Evolutionary conservation across 2,329 filamentous ascomycete species (phyloP), one percentile per base, ranked within the genome.

Genomic region (Hypoxylon sp.): DNA sequence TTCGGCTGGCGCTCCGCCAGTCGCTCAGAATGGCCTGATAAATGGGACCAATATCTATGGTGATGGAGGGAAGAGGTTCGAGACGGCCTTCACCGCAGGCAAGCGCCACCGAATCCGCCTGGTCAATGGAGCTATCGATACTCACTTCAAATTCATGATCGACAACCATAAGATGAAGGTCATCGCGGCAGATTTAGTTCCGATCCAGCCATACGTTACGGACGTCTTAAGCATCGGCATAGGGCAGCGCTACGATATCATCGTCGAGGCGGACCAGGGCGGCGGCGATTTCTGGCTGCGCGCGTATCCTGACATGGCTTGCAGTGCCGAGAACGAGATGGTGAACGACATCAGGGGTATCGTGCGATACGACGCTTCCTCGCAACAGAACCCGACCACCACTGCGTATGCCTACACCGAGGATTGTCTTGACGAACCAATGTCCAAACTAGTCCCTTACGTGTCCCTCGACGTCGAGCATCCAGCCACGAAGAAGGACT

Each of bases 91-190:
- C 51, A 72, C 72, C 0, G 65, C 75, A 1, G 81, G 81, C 2
- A 81, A 77, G 5, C 78, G 75, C 0, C 80, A 85, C 65, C 78
- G 78, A 18, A 68, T 86, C 28, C 76, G 83, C 1, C 74, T 86
- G 4, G 76, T 85, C 61, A 85, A 85, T 65, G 76, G 73, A 2
- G 78, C 78, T 18, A 72, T 79, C 20, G 80, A 81, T 28, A 78
- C 73, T 0, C 76, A 77, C 55, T 78, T 79, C 71, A 77, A 80
- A 51, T 85, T 86, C 70, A 79, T 77, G 48, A 84, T 86, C 60
- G 84, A 86, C 70, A 80, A 82, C 36, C 87, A 89, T 73, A 80
- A 70, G 1, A 75, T 90, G 69, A 83, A 79, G 0, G 85, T 90
- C 33, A 85, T 89, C 44, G 80, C 81, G 0, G 79, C 76, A 12